Conservation (phyloP, 116 monocot genomes). For the Phalaenopsis hybrid region DNA sequence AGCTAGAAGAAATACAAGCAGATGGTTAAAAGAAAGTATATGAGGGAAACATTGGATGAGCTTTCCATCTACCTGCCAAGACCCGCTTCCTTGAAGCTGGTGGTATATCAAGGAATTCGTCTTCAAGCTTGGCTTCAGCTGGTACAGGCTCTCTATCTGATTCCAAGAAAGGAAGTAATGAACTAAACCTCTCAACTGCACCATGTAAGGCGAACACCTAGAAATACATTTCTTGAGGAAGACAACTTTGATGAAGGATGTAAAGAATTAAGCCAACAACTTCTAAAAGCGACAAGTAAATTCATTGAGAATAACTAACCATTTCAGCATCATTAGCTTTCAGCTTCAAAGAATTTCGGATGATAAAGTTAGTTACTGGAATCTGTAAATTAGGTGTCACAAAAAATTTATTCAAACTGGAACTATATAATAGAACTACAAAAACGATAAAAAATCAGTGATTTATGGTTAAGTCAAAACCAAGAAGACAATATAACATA, state of each 20-base stretch:
- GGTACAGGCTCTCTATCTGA: slow-evolving; percentile 21
- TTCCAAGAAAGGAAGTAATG: slow-evolving; percentile 43
- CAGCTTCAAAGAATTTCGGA: slow-evolving; percentile 77
- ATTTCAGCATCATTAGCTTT: slow-evolving; percentile 78
- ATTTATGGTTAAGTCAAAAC: not conserved
- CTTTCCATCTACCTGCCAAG: slow-evolving; percentile 43
- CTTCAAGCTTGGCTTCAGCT: slow-evolving; percentile 33
- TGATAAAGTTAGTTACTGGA: slow-evolving; percentile 55
- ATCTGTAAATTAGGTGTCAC: slow-evolving; percentile 27
- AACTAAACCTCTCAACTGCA: slow-evolving; percentile 54
- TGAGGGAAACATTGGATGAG: not conserved
- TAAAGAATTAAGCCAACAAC: not conserved
- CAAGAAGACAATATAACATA: not conserved
- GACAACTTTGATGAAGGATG: not conserved
- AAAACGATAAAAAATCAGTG: not conserved
- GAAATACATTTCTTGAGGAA: not conserved
- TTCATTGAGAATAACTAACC: slow-evolving; percentile 23
- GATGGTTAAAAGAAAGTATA: not conserved
- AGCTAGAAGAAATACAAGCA: not conserved
- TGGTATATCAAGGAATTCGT: slow-evolving; percentile 56
- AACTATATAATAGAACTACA: not conserved
- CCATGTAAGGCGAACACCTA: slow-evolving; percentile 61
- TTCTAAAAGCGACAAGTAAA: not conserved
- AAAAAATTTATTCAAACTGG: not conserved
- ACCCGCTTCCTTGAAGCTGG: slow-evolving; percentile 41